Base-by-base conservation (phyloP, 352 stramenopile species). In the Globisporangium perplexum region DNA sequence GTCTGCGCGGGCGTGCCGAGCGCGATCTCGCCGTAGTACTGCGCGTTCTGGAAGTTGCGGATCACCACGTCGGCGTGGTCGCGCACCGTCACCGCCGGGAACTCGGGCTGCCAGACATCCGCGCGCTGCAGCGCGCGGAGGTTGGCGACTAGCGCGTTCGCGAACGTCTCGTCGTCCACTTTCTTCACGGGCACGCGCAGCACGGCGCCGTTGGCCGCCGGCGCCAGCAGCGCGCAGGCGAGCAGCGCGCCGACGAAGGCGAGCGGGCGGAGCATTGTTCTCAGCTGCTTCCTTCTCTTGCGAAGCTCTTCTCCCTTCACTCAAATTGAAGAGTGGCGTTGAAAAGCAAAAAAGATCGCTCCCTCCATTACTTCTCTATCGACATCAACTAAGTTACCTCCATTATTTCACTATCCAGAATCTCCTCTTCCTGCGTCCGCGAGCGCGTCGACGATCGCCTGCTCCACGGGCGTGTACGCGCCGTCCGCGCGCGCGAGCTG, bases 1-100 rank as follows among this genome's bases (percentile, higher is more conserved):
- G 38, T 61, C 56, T 72, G 65, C 7, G 51, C 20, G 3, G 65
- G 65, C 47, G 62, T 72, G 26, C 65, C 65, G 18, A 72, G 60
- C 33, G 83, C 73, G 41, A 98, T 86, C 22, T 84, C 68, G 14
- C 95, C 93, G 63, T 96, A 98, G 63, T 98, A 98, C 59, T 98
- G 93, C 22, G 92, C 89, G 72, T 98, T 97, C 59, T 86, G 74
- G 65, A 95, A 92, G 83, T 95, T 67, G 57, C 88, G 77, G 69
- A 97, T 97, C 43, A 91, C 72, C 38, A 90, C 73, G 56, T 60
- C 69, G 8, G 68, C 56, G 58, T 66, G 59, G 47, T 48, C 67
- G 28, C 55, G 42, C 24, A 62, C 6, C 17, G 24, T 18, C 39
- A 17, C 20, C 15, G 17, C 24, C 1, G 68, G 39, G 42, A 72